phyloP scores from a whole-genome alignment of 1,284 basidiomycete genomes.

The Hymenochaete sp. region DNA sequence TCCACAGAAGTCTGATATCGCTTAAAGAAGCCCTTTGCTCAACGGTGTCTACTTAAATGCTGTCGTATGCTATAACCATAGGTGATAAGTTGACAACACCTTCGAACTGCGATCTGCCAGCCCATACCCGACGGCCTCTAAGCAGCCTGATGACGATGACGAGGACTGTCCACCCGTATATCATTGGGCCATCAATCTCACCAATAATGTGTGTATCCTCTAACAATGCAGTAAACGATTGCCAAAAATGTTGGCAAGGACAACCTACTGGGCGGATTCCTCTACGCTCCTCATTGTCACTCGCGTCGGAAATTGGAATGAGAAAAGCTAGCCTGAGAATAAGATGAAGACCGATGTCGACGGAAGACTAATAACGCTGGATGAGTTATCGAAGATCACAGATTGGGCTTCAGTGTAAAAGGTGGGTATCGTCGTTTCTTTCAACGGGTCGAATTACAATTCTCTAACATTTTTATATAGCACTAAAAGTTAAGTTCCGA shows the following conservation, averaged over 20 bases:
- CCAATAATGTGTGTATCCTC: slow-evolving; percentile 57
- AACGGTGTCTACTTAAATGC: slow-evolving; percentile 3
- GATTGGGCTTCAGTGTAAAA: slow-evolving; percentile 70
- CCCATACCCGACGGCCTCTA: slow-evolving; percentile 65
- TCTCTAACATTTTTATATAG: slow-evolving; percentile 31
- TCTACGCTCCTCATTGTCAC: slow-evolving; percentile 67
- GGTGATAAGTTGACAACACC: slow-evolving; percentile 68
- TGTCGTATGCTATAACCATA: slow-evolving; percentile 26
- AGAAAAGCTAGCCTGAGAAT: too few relatives aligned
- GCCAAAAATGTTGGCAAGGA: slow-evolving; percentile 79
- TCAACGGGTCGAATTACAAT: neutral
- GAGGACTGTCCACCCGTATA: slow-evolving; percentile 80
- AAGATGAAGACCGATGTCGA: slow-evolving; percentile 53
- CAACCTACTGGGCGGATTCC: slow-evolving; percentile 64
- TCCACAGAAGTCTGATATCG: neutral
- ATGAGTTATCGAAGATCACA: slow-evolving; percentile 40
- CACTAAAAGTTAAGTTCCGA: slow-evolving; percentile 69
- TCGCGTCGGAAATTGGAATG: slow-evolving; percentile 42
- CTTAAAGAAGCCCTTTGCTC: neutral
- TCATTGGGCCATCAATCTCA: slow-evolving; percentile 80
- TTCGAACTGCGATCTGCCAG: slow-evolving; percentile 75
- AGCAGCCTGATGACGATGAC: slow-evolving; percentile 56
- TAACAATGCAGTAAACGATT: slow-evolving; percentile 43
- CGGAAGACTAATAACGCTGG: slow-evolving; percentile 44
- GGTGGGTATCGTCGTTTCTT: slow-evolving; percentile 33